Base-by-base conservation (phyloP, 495 filamentous ascomycete species). In the Hypoxylon subgilvum region DNA sequence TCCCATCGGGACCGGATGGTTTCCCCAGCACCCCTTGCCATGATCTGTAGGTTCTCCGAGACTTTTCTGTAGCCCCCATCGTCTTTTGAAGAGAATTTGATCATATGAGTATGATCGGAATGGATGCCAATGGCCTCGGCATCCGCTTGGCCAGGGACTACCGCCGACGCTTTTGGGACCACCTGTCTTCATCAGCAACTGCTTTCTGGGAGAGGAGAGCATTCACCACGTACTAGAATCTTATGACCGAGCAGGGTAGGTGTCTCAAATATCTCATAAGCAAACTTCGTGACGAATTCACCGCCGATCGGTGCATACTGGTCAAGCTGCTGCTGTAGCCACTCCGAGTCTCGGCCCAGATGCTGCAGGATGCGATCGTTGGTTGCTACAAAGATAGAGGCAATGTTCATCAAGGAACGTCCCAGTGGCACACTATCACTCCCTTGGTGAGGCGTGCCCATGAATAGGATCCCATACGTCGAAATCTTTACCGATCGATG, bases 381-480 rank as follows among this genome's bases (percentile, higher is more conserved):
- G 3, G 23, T 27, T 3, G 3, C 4, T 3, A 27, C 23, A 27
- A 27, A 27, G 23, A 27, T 27, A 8, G 23, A 27, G 3, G 23
- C 23, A 8, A 27, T 8, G 23, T 8, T 27, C 8, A 4, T 3
- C 4, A 8, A 3, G 3, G 8, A 4, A 3, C 8, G 23, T 27
- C 23, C 23, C 23, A 27, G 3, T 27, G 23, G 3, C 23, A 27
- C 23, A 8, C 66, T 61, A 17, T 56, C 51, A 16, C 66, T 61
- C 38, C 70, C 70, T 43, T 68, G 63, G 60, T 89, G 86, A 4
- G 86, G 86, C 4, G 86, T 88, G 3, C 86, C 86, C 31, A 88
- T 74, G 63, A 89, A 89, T 6, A 89, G 69, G 21, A 89, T 84
- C 2, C 86, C 84, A 57, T 84, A 88, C 0, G 86, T 89, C 13